These are phyloP conservation scores for Cordyceps cateniannulata DNA, from an alignment of 2,329 filamentous ascomycete genomes.

Conservation along the genomic window DNA sequence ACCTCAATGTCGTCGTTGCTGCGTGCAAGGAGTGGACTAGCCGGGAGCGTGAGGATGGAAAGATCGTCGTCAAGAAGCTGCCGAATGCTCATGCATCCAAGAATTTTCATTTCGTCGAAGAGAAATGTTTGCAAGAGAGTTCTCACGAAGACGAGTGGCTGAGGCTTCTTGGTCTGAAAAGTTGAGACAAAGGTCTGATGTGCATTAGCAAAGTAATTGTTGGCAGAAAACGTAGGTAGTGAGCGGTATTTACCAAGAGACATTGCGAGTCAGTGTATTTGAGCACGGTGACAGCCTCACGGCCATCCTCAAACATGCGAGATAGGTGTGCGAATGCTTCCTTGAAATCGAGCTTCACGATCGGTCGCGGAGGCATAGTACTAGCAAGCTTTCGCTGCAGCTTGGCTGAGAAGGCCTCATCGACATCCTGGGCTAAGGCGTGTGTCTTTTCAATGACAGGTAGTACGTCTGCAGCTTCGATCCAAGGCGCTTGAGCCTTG, in stretches of 20 bases:
- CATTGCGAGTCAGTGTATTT: constrained; percentile 63
- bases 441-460: constrained; percentile 53
- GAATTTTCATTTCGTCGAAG: constrained; percentile 63
- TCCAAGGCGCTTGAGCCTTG: constrained; percentile 45
- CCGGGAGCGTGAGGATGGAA: constrained; percentile 67
- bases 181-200: constrained; percentile 62
- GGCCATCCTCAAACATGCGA: constrained; percentile 64
- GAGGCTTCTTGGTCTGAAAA: constrained; percentile 73
- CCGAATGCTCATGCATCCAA: constrained; percentile 62
- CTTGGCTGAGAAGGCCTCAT: constrained; percentile 81
- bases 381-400: constrained; percentile 88
- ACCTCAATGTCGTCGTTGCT: constrained; percentile 71
- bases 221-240: not conserved
- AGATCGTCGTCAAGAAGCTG: constrained; percentile 78
- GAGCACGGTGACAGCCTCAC: constrained; percentile 61
- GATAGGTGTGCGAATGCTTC: constrained; percentile 65
- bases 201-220: not conserved
- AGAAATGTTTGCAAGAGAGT: constrained; percentile 72
- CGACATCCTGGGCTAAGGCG: constrained; percentile 55
- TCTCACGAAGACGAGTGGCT: constrained; percentile 77
- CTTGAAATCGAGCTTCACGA: constrained; percentile 68
- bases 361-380: constrained; percentile 86
- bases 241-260: constrained; percentile 50
- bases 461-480: constrained; percentile 43
- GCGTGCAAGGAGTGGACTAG: constrained; percentile 63